Evolutionary conservation across 2,329 filamentous ascomycete species (phyloP), one percentile per base, ranked within the genome.

Genomic region (Talaromyces verruculosus): DNA sequence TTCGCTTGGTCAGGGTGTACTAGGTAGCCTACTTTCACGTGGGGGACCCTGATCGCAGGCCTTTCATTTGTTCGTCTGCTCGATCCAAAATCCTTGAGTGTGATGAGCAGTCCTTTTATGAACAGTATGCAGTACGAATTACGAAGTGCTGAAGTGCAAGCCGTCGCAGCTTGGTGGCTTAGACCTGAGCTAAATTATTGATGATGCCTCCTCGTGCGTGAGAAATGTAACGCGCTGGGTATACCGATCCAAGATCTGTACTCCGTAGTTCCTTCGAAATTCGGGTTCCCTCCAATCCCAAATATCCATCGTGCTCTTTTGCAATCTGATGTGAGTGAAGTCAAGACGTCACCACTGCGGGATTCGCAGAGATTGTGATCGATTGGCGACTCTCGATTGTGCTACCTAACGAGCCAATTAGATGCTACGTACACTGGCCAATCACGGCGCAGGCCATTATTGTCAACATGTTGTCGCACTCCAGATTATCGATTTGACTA

Each of bases 321-420:
- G 33, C 33, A 35, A 11, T 35, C 33, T 35, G 33, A 35, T 35
- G 33, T 35, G 33, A 2, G 33, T 35, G 11, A 37, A 37, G 57
- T 41, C 39, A 19, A 60, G 37, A 60, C 57, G 57, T 60, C 57
- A 45, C 39, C 57, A 45, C 35, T 30, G 11, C 57, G 57, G 39
- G 37, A 43, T 8, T 30, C 22, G 57, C 57, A 37, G 57, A 60
- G 15, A 41, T 28, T 17, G 41, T 19, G 41, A 3, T 33, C 7
- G 41, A 3, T 10, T 43, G 30, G 10, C 2, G 10, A 55, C 51
- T n/a, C 41, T 22, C n/a, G 19, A 49, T 25, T 49, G 45, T 25
- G 49, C 49, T 11, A n/a, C 28, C 37, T 30, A 19, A 59, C 19
- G 1, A 28, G 19, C 51, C 30, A 57, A 57, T 57, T 19, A 37